Conservation (phyloP, 345 rosid species). For the Citrus inodora region DNA sequence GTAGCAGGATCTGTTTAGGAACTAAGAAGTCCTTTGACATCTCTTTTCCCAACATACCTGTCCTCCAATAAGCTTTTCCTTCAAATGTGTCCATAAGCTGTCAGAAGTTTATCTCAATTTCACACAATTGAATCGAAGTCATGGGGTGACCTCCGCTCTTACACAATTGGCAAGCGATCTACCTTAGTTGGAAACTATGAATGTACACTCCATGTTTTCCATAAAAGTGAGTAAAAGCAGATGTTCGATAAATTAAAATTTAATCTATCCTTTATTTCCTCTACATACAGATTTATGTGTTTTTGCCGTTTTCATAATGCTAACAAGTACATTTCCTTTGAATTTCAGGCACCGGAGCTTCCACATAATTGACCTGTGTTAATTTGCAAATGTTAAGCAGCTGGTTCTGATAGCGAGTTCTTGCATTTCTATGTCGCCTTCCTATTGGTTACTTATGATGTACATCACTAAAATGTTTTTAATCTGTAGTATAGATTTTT, state of each 20-base stretch:
- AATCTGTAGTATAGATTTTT: background rate
- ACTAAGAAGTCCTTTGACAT: too few relatives aligned
- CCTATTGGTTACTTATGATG: background rate
- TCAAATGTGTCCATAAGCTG: slow-evolving; percentile 1
- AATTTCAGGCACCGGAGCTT: slow-evolving; percentile 8
- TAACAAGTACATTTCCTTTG: background rate
- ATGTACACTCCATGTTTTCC: background rate
- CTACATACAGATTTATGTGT: background rate
- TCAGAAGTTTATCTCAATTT: background rate
- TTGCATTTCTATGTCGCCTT: background rate
- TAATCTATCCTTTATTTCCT: background rate
- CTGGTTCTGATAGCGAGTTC: background rate
- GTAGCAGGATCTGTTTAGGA: too few relatives aligned
- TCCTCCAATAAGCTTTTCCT: background rate
- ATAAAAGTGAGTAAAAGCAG: background rate
- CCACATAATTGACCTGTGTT: background rate
- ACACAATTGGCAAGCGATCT: background rate
- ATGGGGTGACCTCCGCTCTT: slow-evolving; percentile 5
- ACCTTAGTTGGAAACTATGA: slow-evolving; percentile 6
- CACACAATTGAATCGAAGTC: background rate
- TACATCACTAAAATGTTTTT: background rate
- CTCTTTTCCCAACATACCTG: background rate
- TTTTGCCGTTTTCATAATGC: background rate
- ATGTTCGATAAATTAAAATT: too few relatives aligned
- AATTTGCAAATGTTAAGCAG: background rate